Evolutionary conservation across 208 protist genomes (phyloP).

Genomic region (Leishmania martiniquensis): DNA sequence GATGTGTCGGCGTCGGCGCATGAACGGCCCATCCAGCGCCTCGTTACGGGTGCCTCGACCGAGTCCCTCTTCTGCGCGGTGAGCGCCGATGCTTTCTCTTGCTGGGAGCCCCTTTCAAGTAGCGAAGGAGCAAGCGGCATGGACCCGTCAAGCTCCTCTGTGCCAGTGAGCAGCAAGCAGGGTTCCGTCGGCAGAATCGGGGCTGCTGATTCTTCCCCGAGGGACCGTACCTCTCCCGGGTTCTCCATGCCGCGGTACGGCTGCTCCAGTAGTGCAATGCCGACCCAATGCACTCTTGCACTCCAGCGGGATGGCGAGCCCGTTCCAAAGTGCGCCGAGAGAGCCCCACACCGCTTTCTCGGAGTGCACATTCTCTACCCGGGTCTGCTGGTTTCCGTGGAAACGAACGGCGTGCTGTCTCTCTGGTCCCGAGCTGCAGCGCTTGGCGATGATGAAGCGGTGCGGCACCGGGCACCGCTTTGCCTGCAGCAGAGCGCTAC

Average conservation of each 20-base stretch:
- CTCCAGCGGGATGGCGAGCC: neutral
- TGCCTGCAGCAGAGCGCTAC: constrained; percentile 8
- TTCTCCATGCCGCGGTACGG: constrained; percentile 21
- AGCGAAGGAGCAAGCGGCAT: neutral
- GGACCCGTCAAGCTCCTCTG: neutral
- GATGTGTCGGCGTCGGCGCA: constrained; percentile 24
- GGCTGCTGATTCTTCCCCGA: neutral
- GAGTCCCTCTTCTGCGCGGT: constrained; percentile 29
- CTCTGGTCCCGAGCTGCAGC: constrained; percentile 27
- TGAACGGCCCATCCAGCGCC: constrained; percentile 23
- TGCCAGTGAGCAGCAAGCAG: neutral
- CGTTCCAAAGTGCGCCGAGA: neutral
- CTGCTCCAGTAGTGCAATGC: constrained; percentile 28
- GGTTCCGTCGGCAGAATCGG: neutral
- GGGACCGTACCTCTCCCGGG: neutral
- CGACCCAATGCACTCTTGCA: constrained; percentile 15
- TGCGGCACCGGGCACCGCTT: neutral
- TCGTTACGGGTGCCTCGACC: constrained; percentile 28
- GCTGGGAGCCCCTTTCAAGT: constrained; percentile 35
- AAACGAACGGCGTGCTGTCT: constrained; percentile 42
- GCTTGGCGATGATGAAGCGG: neutral
- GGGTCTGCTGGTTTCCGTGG: constrained; percentile 25
- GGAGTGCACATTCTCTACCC: constrained; percentile 16
- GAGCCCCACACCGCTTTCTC: constrained; percentile 29
- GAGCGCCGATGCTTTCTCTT: constrained; percentile 48